These are phyloP conservation scores for Patellaria atrata DNA, from an alignment of 495 filamentous ascomycete species.

Conservation along the genomic window DNA sequence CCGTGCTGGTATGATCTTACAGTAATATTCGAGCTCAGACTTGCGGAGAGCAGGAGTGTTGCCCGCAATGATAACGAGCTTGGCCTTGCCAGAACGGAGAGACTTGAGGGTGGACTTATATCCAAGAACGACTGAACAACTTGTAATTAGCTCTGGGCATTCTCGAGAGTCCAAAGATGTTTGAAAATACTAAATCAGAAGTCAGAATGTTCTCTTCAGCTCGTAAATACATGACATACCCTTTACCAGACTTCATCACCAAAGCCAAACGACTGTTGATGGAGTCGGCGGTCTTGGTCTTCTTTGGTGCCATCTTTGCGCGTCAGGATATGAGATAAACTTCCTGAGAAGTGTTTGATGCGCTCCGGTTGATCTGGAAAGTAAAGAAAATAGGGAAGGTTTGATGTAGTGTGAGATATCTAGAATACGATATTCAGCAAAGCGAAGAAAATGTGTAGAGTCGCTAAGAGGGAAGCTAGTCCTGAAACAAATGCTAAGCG, in stretches of 20 bases:
- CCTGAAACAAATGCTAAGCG: too few species aligned
- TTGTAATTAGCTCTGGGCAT: too few species aligned
- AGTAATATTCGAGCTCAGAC: conserved; percentile 66
- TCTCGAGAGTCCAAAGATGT: too few species aligned
- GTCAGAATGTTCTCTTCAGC: too few species aligned
- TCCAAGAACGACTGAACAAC: conserved; percentile 55
- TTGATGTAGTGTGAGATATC: not conserved
- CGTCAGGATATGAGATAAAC: conserved; percentile 14
- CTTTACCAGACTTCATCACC: conserved; percentile 94
- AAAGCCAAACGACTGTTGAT: conserved; percentile 67
- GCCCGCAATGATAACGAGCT: conserved; percentile 64
- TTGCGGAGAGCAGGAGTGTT: conserved; percentile 95
- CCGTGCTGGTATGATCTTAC: not conserved
- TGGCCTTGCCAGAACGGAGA: conserved; percentile 70
- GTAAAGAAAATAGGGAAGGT: not conserved
- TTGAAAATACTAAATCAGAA: too few species aligned
- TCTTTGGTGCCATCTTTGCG: conserved; percentile 82
- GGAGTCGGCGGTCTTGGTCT: conserved; percentile 77
- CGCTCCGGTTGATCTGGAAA: conserved; percentile 12
- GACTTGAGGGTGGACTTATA: conserved; percentile 96
- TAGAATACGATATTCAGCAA: too few species aligned
- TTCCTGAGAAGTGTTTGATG: conserved; percentile 12
- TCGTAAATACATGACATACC: conserved; percentile 34
- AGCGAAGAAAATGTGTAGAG: too few species aligned
- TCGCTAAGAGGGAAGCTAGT: too few species aligned